Evolutionary conservation across 2,329 filamentous ascomycete species (phyloP), one percentile per base, ranked within the genome.

Genomic region (Didymella pomorum): DNA sequence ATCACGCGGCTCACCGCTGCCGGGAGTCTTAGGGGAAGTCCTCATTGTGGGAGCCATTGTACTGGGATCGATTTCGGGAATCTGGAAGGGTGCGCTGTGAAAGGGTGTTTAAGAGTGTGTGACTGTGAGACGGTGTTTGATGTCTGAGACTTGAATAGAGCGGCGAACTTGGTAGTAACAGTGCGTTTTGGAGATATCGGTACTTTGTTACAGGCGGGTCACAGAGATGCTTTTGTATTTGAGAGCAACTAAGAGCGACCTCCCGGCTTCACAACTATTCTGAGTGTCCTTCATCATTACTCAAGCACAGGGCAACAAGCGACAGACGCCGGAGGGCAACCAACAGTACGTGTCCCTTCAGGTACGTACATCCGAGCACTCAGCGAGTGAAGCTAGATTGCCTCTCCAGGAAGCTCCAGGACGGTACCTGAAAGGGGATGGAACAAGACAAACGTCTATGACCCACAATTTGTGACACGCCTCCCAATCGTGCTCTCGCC

Each of bases 351-450:
- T 74, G 68, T 70, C 73, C 70, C 68, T 72, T 55, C 53, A 49
- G 62, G 63, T 63, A 62, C 64, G 58, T 64, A 68, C 61, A 53
- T 31, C 56, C 52, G 52, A 68, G 67, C 69, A 68, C 60, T 67
- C 67, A 65, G 60, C 56, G 63, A 75, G 71, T 75, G 72, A 75
- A 73, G 72, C 68, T 69, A 65, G 47, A 64, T 64, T 60, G 60
- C 69, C 65, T 67, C 66, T 60, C 66, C 63, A 62, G 63, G 54
- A 60, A 64, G 62, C 61, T 67, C 66, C 59, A 65, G 47, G 57
- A 67, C 70, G 61, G 70, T 68, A 68, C 62, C 69, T 68, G 60
- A 69, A 71, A 65, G 53, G 63, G 68, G 68, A 68, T 67, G 63
- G 64, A 57, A 63, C 68, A 59, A 64, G 64, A 71, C 63, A 66